Evolutionary conservation across 2,329 filamentous ascomycete species (phyloP), one percentile per base, ranked within the genome.

Genomic region (Cercospora janseana): DNA sequence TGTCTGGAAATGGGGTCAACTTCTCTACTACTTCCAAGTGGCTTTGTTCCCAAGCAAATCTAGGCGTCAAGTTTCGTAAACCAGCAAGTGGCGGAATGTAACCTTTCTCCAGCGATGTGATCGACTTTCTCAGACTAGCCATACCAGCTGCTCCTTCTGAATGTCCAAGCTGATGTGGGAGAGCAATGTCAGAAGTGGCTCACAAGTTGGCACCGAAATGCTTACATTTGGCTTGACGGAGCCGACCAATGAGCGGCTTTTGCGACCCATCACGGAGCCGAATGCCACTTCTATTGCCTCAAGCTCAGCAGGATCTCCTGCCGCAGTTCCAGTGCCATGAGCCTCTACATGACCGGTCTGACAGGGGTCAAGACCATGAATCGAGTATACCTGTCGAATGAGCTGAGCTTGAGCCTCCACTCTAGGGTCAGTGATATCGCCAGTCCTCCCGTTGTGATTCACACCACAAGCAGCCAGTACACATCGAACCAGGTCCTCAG

Each of bases 391-490:
- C 16, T 16, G 28, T 26, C 27, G 20, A 40, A 50, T 44, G 3
- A 50, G 40, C 4, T 21, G 20, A 10, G 31, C 28, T 38, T 50
- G 47, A 10, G 40, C 40, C 5, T 37, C 31, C 13, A 15, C 20
- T 18, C 13, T 26, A n/a, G 47, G 47, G 12, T 27, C 20, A 13
- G 40, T 50, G 2, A 50, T 70, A 69, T 3, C 57, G 46, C 16
- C 28, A 47, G 46, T 46, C 10, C 24, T 52, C 1, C 73, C 72
- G 38, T 74, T 70, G 23, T 64, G 60, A 26, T 69, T 69, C 1
- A 64, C 41, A 2, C 61, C 66, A 0, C 64, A 67, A 13, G 61
- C 65, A 0, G 63, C 58, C 6, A 72, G 62, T 6, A 70, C 55
- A 29, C 66, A 66, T 23, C 72, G 67, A 16, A 56, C 50, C 4